Conservation (phyloP, 306 rosid genomes). For the Cicer arietinum region DNA sequence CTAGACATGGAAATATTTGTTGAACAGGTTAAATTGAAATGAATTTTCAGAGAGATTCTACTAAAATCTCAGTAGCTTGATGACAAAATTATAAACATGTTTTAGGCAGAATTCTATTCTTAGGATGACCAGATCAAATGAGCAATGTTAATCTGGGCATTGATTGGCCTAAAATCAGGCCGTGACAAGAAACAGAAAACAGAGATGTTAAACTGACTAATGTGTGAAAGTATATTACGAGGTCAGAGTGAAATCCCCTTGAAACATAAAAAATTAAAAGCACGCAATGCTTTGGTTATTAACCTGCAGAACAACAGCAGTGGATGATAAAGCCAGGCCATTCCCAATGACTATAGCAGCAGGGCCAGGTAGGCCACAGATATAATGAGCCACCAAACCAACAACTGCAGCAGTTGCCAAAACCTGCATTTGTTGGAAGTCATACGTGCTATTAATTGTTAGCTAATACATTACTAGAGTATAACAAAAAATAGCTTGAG, state of each 20-base stretch:
- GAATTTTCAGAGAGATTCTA: background rate
- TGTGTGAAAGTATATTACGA: constrained; percentile 13
- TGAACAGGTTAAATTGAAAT: constrained; percentile 10
- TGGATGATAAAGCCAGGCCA: constrained; percentile 97
- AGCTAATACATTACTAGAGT: constrained; percentile 39
- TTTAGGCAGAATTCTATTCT: constrained; percentile 13
- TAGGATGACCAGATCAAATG: background rate
- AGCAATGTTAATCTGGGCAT: background rate
- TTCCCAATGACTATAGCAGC: constrained; percentile 98
- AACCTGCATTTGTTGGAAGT: constrained; percentile 71
- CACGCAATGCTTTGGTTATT: constrained; percentile 33
- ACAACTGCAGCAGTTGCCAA: constrained; percentile 82
- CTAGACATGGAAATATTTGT: constrained; percentile 26
- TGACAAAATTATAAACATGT: background rate
- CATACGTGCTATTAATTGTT: constrained; percentile 43
- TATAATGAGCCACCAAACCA: constrained; percentile 82
- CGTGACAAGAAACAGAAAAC: background rate
- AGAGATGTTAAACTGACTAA: constrained; percentile 29
- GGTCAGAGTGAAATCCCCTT: constrained; percentile 21
- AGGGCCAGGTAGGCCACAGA: constrained; percentile 88
- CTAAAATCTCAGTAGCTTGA: background rate
- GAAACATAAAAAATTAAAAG: background rate
- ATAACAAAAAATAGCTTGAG: constrained; percentile 33
- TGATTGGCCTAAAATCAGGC: background rate
- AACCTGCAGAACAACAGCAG: constrained; percentile 99